Evolutionary conservation across 208 protist species (phyloP), one percentile per base, ranked within the genome.

Genomic region (Leishmania amazonensis): DNA sequence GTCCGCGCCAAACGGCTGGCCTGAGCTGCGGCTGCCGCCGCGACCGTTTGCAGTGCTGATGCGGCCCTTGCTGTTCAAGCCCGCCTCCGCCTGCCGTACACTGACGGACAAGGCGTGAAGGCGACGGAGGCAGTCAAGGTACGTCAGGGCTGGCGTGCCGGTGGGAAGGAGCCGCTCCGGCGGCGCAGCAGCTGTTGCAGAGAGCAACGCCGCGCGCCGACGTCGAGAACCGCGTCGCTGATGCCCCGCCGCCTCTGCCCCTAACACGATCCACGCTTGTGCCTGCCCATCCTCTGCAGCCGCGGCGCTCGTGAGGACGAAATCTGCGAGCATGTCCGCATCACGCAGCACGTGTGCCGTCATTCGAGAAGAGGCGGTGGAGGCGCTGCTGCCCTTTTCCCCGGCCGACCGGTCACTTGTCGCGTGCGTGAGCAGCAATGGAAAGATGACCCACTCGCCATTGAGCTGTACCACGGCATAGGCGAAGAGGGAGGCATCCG

Each of bases 101-200:
- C 75, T 86, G 45, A 80, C 35, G 6, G 83, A 51, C 38, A 86
- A 75, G 35, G 72, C 42, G 38, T 86, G 78, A 54, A 86, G 83
- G 35, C 83, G 83, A 21, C 83, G 78, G 7, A 86, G 78, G 57
- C 83, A 86, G 62, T 95, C 85, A n/a, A 94, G 67, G 79, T 95
- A 96, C 24, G 91, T 91, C 40, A 93, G 78, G 31, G 93, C 90
- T n/a, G 91, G 86, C 40, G 91, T 96, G 49, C 89, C 89, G 49
- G 38, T 31, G 1, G 93, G 93, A 68, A 96, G 83, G 54, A 96
- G 82, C 0, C 86, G 93, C 71, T 81, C 80, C 77, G 75, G 67
- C 57, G 58, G 65, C 3, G 78, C 81, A 0, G 78, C 65, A 21
- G 81, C 75, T 17, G 81, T 80, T 75, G 65, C 75, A 13, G 45